phyloP scores from a whole-genome alignment of 2,329 filamentous ascomycete genomes.

The Alternaria novae-zelandiae region DNA sequence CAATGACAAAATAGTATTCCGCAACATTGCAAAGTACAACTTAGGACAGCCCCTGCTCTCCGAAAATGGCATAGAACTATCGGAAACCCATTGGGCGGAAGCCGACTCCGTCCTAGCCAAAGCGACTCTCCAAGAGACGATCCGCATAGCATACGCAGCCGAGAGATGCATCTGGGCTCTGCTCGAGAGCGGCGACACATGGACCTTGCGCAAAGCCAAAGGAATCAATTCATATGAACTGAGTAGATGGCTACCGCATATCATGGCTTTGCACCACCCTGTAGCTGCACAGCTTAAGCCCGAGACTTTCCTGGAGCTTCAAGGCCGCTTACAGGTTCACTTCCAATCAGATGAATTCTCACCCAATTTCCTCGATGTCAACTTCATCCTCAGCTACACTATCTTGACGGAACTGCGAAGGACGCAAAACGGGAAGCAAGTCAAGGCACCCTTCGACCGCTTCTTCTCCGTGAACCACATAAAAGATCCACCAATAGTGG shows the following conservation, averaged over 20 bases:
- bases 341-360: not conserved
- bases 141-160: slow-evolving; percentile 23
- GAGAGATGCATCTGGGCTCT: slow-evolving; percentile 12
- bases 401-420: slow-evolving; percentile 10
- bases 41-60: not conserved
- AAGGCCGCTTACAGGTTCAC: slow-evolving; percentile 13
- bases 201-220: slow-evolving; percentile 1
- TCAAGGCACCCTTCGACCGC: not conserved
- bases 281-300: slow-evolving; percentile 12
- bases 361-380: slow-evolving; percentile 17
- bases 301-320: slow-evolving; percentile 14
- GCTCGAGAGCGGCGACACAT: not conserved
- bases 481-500: not conserved
- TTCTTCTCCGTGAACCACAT: not conserved
- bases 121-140: slow-evolving; percentile 10
- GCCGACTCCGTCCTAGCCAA: slow-evolving; percentile 7
- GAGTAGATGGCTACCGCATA: slow-evolving; percentile 29
- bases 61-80: too few species aligned
- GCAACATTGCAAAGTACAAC: slow-evolving; percentile 15
- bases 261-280: slow-evolving; percentile 26
- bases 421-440: not conserved
- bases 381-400: slow-evolving; percentile 23
- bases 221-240: slow-evolving; percentile 5
- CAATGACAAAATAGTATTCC: slow-evolving; percentile 25
- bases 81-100: slow-evolving; percentile 12